phyloP scores from a whole-genome alignment of 768 basidiomycete genomes.

The Strobilomyces confusus region DNA sequence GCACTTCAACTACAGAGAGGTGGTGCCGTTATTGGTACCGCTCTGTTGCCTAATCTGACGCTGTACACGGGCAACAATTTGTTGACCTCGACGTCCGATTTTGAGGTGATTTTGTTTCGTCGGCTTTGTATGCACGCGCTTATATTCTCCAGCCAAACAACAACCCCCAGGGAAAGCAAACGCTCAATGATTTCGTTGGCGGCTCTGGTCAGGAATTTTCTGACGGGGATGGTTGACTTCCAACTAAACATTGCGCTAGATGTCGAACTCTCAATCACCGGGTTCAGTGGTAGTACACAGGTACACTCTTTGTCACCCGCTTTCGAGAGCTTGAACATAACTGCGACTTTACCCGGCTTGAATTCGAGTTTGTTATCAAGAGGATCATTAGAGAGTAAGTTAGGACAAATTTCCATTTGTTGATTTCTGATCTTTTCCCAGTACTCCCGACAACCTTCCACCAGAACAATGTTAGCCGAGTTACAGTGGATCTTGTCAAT shows the following conservation, averaged over 20 bases:
- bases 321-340: conserved; percentile 55
- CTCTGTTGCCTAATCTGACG: conserved; percentile 55
- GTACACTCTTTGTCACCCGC: conserved; percentile 56
- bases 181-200: conserved; percentile 65
- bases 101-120: conserved; percentile 36
- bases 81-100: conserved; percentile 45
- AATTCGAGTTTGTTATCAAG: conserved; percentile 51
- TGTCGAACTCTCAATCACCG: conserved; percentile 52
- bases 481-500: conserved; percentile 58
- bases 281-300: conserved; percentile 57
- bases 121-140: not conserved
- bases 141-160: conserved; percentile 47
- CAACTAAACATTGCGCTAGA: conserved; percentile 33
- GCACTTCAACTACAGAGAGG: conserved; percentile 55
- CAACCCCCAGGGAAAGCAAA: conserved; percentile 55
- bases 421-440: conserved; percentile 16
- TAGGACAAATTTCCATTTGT: not conserved
- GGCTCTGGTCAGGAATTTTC: conserved; percentile 41
- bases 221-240: not conserved
- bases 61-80: conserved; percentile 60
- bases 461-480: conserved; percentile 60
- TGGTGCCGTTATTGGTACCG: conserved; percentile 53
- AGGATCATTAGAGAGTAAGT: conserved; percentile 50
- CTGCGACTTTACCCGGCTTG: conserved; percentile 56
- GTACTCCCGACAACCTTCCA: conserved; percentile 64